phyloP scores from a whole-genome alignment of 768 basidiomycete genomes.

The Podaxis sp. region DNA sequence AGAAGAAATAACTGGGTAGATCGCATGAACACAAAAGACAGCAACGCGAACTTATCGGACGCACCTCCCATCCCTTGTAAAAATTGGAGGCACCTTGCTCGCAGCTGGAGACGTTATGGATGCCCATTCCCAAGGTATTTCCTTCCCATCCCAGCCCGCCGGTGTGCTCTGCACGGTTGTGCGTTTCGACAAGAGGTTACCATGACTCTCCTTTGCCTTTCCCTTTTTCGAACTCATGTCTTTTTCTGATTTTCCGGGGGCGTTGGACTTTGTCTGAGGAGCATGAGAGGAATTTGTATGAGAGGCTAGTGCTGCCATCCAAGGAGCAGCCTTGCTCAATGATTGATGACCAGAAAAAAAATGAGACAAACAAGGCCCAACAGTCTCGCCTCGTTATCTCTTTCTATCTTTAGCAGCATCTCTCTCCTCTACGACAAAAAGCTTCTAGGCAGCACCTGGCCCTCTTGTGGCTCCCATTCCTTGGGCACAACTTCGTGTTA shows the following conservation, averaged over 20 bases:
- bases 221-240: slow-evolving; percentile 34
- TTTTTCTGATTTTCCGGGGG: slow-evolving; percentile 18
- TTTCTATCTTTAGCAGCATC: not conserved
- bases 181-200: slow-evolving; percentile 12
- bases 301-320: slow-evolving; percentile 13
- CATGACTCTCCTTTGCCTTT: slow-evolving; percentile 43
- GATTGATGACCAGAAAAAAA: slow-evolving; percentile 26
- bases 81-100: slow-evolving; percentile 66
- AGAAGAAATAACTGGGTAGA: slow-evolving; percentile 76
- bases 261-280: slow-evolving; percentile 2
- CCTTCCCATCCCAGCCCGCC: slow-evolving; percentile 21
- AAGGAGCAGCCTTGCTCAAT: slow-evolving; percentile 8
- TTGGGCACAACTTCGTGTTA: not conserved
- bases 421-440: not conserved
- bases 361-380: slow-evolving; percentile 30
- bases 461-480: not conserved
- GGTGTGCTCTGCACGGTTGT: slow-evolving; percentile 10
- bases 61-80: slow-evolving; percentile 87
- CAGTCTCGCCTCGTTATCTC: slow-evolving; percentile 16
- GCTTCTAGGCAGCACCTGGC: too few relatives aligned
- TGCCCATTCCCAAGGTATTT: slow-evolving; percentile 60
- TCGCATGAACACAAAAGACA: slow-evolving; percentile 2
- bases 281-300: slow-evolving; percentile 13
- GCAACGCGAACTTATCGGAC: slow-evolving; percentile 7
- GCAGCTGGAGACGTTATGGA: slow-evolving; percentile 65